Evolutionary conservation across 495 filamentous ascomycete genomes (phyloP).

Genomic region (Lasiosphaeria hispida): DNA sequence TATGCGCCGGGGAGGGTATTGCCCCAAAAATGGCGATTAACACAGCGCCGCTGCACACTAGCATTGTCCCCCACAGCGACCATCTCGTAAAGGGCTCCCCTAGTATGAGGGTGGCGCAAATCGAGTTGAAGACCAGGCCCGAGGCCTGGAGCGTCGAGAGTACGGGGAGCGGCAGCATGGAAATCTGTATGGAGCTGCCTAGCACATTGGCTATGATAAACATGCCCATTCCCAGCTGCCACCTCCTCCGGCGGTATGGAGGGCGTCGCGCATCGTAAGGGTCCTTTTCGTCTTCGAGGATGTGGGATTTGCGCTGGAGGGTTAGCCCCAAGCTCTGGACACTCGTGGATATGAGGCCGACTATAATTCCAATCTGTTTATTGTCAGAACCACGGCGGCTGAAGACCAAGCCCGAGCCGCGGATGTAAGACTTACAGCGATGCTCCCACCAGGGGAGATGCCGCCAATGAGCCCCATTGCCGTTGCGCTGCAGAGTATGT

Average conservation of each 20-base stretch:
- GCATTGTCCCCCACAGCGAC: slow-evolving; percentile 81
- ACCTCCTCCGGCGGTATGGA: slow-evolving; percentile 85
- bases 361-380: slow-evolving; percentile 81
- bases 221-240: slow-evolving; percentile 98
- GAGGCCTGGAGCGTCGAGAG: slow-evolving; percentile 94
- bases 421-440: slow-evolving; percentile 64
- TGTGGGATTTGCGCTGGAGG: slow-evolving; percentile 97
- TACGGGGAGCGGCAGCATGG: slow-evolving; percentile 90
- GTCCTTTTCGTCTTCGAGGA: slow-evolving; percentile 92
- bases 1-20: slow-evolving; percentile 92
- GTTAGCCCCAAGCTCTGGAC: slow-evolving; percentile 94
- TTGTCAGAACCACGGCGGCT: slow-evolving; percentile 20
- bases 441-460: slow-evolving; percentile 80
- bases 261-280: slow-evolving; percentile 76
- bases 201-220: slow-evolving; percentile 93
- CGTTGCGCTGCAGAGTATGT: slow-evolving; percentile 14
- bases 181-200: slow-evolving; percentile 96
- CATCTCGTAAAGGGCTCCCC: slow-evolving; percentile 91
- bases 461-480: slow-evolving; percentile 75
- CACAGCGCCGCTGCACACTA: slow-evolving; percentile 82
- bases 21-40: slow-evolving; percentile 93
- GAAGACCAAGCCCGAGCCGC: background rate
- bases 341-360: slow-evolving; percentile 88
- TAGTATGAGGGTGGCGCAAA: slow-evolving; percentile 91
- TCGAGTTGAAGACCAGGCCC: slow-evolving; percentile 96